Base-by-base conservation (phyloP, 106 monocot species). In the Phalaenopsis equestris region DNA sequence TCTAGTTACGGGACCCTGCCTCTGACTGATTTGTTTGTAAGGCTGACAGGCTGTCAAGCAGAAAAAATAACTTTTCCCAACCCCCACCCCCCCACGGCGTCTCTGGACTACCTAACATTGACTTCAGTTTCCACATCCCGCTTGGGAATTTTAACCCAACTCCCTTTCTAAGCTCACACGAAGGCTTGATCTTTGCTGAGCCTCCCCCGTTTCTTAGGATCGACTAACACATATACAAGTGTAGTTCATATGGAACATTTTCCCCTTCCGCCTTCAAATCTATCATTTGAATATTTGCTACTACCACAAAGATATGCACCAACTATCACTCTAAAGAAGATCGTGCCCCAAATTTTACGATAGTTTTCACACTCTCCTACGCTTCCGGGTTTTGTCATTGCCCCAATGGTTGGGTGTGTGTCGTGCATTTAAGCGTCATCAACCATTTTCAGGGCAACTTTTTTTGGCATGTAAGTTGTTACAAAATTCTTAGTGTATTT, bases 1-100 rank as follows among this genome's bases (percentile, higher is more conserved):
- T 82, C 77, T 65, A 75, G 30, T 65, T 76, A 47, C 47, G 75
- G 72, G 81, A 82, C 75, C 81, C 57, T 81, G 74, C 58, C 81
- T 81, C 75, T 37, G 37, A 5, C 46, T 56, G n/a, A 73, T 68
- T 46, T 49, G 36, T 72, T 55, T 47, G 48, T 19, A 55, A 41
- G 39, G 24, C 8, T 58, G 24, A 0, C 38, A n/a, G 15, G 38
- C 9, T 52, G 9, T 52, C 52, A 8, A 12, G 9, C 6, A 6
- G 6, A 52, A 8, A 6, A 52, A 52, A 52, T 1, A 8, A 8
- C 12, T 12, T 12, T 8, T 30, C 30, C 30, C 30, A 30, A 30
- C 30, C 30, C 30, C 30, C 30, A 30, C 0, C 30, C 30, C 0
- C 30, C 30, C 30, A 30, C 30, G 30, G 30, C 30, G 30, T 30